Evolutionary conservation across 1,284 basidiomycete species (phyloP), one percentile per base, ranked within the genome.

Genomic region (Vanrija pseudolonga): DNA sequence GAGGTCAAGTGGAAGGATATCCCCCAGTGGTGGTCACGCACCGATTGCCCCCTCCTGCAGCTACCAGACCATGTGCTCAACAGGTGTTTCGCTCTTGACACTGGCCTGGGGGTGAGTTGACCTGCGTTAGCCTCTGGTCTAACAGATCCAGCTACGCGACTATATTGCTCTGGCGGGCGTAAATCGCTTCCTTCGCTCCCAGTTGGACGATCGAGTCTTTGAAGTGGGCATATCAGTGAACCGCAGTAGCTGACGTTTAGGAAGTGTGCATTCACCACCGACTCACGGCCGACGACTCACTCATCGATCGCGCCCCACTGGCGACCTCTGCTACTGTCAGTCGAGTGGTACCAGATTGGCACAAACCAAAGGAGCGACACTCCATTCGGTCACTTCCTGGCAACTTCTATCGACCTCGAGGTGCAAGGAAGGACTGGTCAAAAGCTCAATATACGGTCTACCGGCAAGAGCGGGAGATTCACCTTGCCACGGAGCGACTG

Each of bases 91-190:
- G 43, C 51, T 2, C 41, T 53, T 19, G 40, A 48, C 26, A 53
- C 45, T 2, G 45, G 51, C 11, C 20, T 66, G 12, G 42, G 32
- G 12, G 65, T 67, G 43, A 46, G 67, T 57, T n/a, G 4, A 5
- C 15, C 26, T 7, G 15, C 17, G 15, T n/a, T 36, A 44, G 26
- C 26, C 41, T 12, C 4, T n/a, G 7, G 18, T 45, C 43, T 55
- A n/a, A 40, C 37, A 26, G 26, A 6, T 18, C 5, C 24, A 69
- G 67, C 24, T 61, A 4, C 54, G 61, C 9, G 67, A 69, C 23
- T 68, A 64, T 50, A 36, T 69, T 14, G 57, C 67, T n/a, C 54
- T 69, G 9, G 64, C 67, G 3, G 66, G 66, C 5, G 59, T 59
- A 6, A 64, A 57, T 18, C 53, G 41, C 36, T 59, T 52, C 43